Evolutionary conservation across 345 rosid genomes (phyloP), one percentile per base, ranked within the genome.

Genomic region (Hibiscus syriacus): DNA sequence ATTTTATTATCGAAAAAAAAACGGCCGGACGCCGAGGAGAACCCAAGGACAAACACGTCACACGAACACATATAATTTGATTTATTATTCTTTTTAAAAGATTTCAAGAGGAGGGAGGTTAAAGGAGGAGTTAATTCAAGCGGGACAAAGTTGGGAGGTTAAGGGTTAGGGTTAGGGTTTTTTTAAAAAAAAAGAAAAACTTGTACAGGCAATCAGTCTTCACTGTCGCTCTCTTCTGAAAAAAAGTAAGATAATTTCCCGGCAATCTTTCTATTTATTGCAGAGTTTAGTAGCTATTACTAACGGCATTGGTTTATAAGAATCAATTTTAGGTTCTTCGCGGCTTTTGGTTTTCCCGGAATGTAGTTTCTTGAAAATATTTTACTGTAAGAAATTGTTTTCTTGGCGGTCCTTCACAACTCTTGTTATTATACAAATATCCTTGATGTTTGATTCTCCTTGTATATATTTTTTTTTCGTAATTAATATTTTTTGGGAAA

Each of bases 221-320:
- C 43, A 38, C 43, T 38, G 12, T 38, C 43, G 2, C 12, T 38
- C 13, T 38, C 69, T 66, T 64, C 68, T 64, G 38, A n/a, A n/a
- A 64, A 43, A 64, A 45, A 38, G 57, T 48, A 65, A 65, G 69
- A 8, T 7, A 48, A 17, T 65, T 58, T n/a, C 23, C 22, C 25
- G 14, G 10, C 14, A 4, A 58, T 30, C 63, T 58, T 17, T 30
- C 41, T 58, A 7, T 16, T 20, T 58, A 7, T 58, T 9, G 23
- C n/a, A 32, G 25, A 17, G 3, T 14, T 45, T 10, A 65, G n/a
- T 30, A 26, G 25, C 54, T 6, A n/a, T n/a, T n/a, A n/a, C n/a
- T n/a, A n/a, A n/a, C 56, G 69, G 26, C 69, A 65, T 65, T 65
- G 26, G 2, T 65, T 26, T 11, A n/a, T 29, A 25, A 6, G 43